Evolutionary conservation across 2,329 filamentous ascomycete genomes (phyloP), one percentile per base, ranked within the genome.

Genomic region (Colletotrichum filicis): DNA sequence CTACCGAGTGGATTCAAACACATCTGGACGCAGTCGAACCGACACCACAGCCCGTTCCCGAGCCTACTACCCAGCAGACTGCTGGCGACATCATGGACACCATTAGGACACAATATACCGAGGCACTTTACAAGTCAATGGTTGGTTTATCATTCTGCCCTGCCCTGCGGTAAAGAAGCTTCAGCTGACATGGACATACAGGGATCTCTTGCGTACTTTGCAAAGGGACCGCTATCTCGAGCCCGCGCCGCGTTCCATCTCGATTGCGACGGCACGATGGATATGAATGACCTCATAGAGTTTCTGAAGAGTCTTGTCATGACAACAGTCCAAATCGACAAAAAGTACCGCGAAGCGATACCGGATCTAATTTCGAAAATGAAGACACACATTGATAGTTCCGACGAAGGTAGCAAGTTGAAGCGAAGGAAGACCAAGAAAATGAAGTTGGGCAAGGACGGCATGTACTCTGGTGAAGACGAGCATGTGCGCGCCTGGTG

Each of bases 161-260:
- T 57, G 5, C 24, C 11, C 19, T 55, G 5, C 24, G 52, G 83
- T 59, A 83, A 83, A 22, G 28, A 37, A 16, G 19, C 71, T 2
- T 4, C 24, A 7, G 35, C 76, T 78, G 22, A 80, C 76, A 24
- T 60, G 3, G 5, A 32, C 9, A 12, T 37, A 11, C 56, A 94
- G 88, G 94, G 93, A 42, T 94, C 94, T 4, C 84, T 96, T 69
- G 94, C 94, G 71, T 97, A 95, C 81, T 95, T 96, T 81, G 92
- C 92, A 24, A 97, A 97, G 83, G 94, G 94, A 0, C 93, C 94
- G 1, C 84, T 97, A 24, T 94, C 94, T 57, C 89, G 93, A 76
- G 92, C 93, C 58, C 89, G 94, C 72, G 92, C 92, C 59, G 89
- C 91, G 16, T 94, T 94, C 75, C 90, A 92, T 70, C 83, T 91